A percentile compares a stretch with the other conserved stretches of the same genome.
Conservation (phyloP, 139 green algal genomes). For the Chlamydomonas sp. region DNA sequence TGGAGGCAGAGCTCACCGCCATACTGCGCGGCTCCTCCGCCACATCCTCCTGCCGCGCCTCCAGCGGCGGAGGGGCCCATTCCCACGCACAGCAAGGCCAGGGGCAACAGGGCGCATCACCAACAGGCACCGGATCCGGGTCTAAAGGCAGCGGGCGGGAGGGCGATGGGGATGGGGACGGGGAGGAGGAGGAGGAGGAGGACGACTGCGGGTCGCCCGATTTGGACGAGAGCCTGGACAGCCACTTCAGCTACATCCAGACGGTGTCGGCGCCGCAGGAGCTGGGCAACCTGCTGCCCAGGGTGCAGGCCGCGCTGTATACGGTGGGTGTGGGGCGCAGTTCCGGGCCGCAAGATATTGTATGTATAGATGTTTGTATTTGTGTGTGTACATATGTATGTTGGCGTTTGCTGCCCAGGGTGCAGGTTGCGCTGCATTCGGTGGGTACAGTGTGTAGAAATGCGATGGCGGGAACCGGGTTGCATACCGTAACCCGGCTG, state of each 20-base stretch:
- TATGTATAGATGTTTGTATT: too few relatives aligned
- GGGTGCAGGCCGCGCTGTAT: constrained; percentile 30
- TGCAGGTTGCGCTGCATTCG: constrained; percentile 33
- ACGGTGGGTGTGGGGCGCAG: neutral
- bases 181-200: neutral
- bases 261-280: constrained; percentile 48
- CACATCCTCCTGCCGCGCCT: too few relatives aligned
- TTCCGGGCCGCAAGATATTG: neutral
- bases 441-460: neutral
- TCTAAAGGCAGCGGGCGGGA: neutral
- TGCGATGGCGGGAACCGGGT: too few relatives aligned
- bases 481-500: too few relatives aligned
- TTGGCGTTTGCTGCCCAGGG: constrained; percentile 20
- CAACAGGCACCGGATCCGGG: neutral
- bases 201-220: constrained; percentile 33
- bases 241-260: constrained; percentile 51
- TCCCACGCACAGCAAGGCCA: too few relatives aligned
- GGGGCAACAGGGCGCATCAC: neutral
- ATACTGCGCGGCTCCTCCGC: constrained; percentile 8
- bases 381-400: too few relatives aligned
- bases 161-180: neutral
- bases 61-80: too few relatives aligned
- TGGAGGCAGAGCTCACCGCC: constrained; percentile 31
- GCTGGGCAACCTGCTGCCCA: constrained; percentile 43
- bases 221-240: constrained; percentile 42